phyloP scores from a whole-genome alignment of 345 rosid genomes.

The Toxicodendron radicans region DNA sequence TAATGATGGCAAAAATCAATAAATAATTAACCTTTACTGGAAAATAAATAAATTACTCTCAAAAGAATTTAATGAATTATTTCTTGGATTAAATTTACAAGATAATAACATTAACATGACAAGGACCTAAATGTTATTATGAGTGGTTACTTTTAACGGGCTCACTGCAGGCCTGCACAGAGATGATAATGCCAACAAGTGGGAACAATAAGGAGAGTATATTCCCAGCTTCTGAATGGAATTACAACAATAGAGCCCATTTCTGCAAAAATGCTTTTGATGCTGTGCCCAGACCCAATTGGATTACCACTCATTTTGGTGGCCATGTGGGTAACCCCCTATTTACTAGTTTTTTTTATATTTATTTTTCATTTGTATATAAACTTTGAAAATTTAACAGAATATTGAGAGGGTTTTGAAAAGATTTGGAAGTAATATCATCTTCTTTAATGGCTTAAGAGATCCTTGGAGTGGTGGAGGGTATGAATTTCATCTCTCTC shows the following conservation, averaged over 20 bases:
- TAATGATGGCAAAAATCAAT: too few species aligned
- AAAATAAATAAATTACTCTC: too few species aligned
- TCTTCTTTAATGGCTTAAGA: constrained; percentile 72
- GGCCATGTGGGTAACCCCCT: constrained; percentile 42
- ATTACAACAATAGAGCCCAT: constrained; percentile 18
- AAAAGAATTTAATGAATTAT: too few species aligned
- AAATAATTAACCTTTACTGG: too few species aligned
- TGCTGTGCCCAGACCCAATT: constrained; percentile 42
- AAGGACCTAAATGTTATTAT: too few species aligned
- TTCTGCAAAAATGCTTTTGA: constrained; percentile 13
- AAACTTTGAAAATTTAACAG: constrained; percentile 24
- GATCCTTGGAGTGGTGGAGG: constrained; percentile 85
- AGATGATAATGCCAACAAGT: constrained; percentile 52
- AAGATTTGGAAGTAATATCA: constrained; percentile 59
- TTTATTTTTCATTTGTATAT: too few species aligned
- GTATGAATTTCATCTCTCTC: constrained; percentile 17
- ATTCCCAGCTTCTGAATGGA: constrained; percentile 38
- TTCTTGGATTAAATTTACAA: too few species aligned
- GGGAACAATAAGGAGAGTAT: constrained; percentile 49
- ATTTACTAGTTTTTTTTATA: background rate
- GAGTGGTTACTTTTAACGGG: too few species aligned
- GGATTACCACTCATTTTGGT: constrained; percentile 56
- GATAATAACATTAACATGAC: too few species aligned
- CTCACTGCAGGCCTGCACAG: constrained; percentile 70
- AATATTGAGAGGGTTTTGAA: constrained; percentile 45